These are phyloP conservation scores for Aspergillus vadensis DNA, from an alignment of 2,329 filamentous ascomycete species.

Conservation along the genomic window DNA sequence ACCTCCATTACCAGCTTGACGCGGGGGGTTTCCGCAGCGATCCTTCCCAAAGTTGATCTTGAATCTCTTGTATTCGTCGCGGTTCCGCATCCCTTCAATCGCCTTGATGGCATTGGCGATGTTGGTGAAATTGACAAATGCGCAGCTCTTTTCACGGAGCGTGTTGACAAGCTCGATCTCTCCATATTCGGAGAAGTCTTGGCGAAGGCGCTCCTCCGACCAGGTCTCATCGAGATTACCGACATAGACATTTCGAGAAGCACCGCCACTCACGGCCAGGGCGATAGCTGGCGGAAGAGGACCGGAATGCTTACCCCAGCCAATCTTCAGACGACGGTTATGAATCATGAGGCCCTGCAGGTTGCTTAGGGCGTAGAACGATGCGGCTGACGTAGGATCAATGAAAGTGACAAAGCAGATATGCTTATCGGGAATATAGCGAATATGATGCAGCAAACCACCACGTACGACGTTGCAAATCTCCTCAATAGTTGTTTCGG, in stretches of 20 bases:
- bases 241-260: constrained; percentile 97
- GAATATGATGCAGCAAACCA: constrained; percentile 93
- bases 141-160: constrained; percentile 96
- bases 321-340: constrained; percentile 95
- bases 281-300: constrained; percentile 94
- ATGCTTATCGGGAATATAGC: constrained; percentile 99
- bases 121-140: constrained; percentile 99
- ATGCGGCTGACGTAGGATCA: constrained; percentile 94
- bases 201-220: constrained; percentile 91
- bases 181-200: constrained; percentile 96
- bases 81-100: constrained; percentile 90
- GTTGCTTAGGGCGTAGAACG: constrained; percentile 97
- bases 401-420: constrained; percentile 99
- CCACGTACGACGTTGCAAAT: constrained; percentile 99
- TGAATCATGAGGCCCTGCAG: constrained; percentile 98
- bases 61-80: constrained; percentile 96
- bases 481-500: constrained; percentile 97
- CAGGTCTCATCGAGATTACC: constrained; percentile 96
- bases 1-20: constrained; percentile 72
- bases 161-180: constrained; percentile 98
- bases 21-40: constrained; percentile 91
- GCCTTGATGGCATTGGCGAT: constrained; percentile 99
- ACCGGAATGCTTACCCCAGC: constrained; percentile 98
- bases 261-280: constrained; percentile 90
- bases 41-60: constrained; percentile 99